A percentile compares a stretch with the other conserved stretches of the same genome.
These are phyloP conservation scores for Phytophthora quininea DNA, from an alignment of 352 stramenopile genomes.

Conservation along the genomic window DNA sequence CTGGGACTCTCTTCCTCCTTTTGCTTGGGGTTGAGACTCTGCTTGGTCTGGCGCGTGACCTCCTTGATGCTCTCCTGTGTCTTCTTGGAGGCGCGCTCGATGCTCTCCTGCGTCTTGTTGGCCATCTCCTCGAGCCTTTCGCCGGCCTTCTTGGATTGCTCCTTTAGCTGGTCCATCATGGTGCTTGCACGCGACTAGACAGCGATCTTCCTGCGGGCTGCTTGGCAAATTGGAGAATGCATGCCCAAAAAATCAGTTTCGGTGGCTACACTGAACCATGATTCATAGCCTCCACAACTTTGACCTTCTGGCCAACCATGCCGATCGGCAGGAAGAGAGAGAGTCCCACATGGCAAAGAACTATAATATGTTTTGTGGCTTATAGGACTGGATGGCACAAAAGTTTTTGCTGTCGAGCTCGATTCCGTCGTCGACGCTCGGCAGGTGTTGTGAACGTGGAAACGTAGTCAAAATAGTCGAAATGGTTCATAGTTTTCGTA, in stretches of 20 bases:
- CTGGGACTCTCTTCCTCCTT: constrained; percentile 30
- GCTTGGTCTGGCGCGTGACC: constrained; percentile 27
- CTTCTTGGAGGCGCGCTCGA: constrained; percentile 32
- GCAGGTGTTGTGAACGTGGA: too few species aligned
- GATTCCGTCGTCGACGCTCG: constrained; percentile 16
- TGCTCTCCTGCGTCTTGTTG: constrained; percentile 35
- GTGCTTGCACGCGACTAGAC: background rate
- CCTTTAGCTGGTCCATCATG: constrained; percentile 56
- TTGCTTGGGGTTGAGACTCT: constrained; percentile 34
- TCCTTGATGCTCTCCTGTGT: constrained; percentile 31
- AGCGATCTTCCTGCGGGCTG: constrained; percentile 16
- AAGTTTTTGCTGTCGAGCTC: background rate
- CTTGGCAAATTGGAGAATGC: constrained; percentile 5
- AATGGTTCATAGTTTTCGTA: too few species aligned
- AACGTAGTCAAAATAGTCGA: too few species aligned
- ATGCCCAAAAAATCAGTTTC: background rate
- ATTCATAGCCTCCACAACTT: background rate
- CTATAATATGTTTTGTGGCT: background rate
- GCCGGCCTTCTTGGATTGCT: constrained; percentile 46
- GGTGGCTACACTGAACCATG: background rate
- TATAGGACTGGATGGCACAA: background rate
- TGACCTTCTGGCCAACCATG: background rate
- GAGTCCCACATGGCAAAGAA: background rate
- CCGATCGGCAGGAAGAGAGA: too few species aligned
- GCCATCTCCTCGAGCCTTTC: constrained; percentile 38